phyloP scores from a whole-genome alignment of 2,329 filamentous ascomycete species.

The Sporothrix phasma region DNA sequence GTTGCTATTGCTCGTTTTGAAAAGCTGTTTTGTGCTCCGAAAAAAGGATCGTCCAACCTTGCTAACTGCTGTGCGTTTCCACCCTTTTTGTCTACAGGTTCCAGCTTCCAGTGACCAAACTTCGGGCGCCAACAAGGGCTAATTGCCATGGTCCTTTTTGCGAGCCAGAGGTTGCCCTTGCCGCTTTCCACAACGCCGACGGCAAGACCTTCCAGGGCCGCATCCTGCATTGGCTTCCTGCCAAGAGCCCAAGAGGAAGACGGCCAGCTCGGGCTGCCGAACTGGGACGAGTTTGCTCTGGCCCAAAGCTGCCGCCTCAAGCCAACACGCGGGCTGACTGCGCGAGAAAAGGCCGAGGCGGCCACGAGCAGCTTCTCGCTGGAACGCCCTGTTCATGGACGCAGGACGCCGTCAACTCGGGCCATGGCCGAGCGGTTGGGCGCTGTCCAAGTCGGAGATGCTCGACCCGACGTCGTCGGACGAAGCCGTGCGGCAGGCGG shows the following conservation, averaged over 20 bases:
- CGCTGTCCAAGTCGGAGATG: constrained; percentile 79
- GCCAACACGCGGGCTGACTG: constrained; percentile 84
- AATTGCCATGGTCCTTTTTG: constrained; percentile 78
- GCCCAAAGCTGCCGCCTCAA: constrained; percentile 90
- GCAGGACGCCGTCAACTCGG: constrained; percentile 84
- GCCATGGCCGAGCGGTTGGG: constrained; percentile 80
- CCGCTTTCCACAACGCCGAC: constrained; percentile 71
- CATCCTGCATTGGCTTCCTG: constrained; percentile 81
- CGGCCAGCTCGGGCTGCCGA: constrained; percentile 33
- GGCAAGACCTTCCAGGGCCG: constrained; percentile 86
- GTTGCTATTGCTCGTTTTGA: constrained; percentile 2
- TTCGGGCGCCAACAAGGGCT: constrained; percentile 72
- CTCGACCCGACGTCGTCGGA: constrained; percentile 93
- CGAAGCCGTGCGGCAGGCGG: constrained; percentile 89
- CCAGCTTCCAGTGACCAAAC: constrained; percentile 70
- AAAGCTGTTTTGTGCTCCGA: neutral
- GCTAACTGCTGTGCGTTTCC: constrained; percentile 3
- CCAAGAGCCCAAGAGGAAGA: constrained; percentile 69
- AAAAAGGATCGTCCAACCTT: neutral
- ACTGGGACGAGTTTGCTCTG: constrained; percentile 77
- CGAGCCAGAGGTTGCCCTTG: constrained; percentile 61
- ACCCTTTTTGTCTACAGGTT: constrained; percentile 51
- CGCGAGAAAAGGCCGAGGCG: constrained; percentile 72
- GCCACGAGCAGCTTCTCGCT: constrained; percentile 75
- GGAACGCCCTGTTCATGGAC: constrained; percentile 99